These are phyloP conservation scores for Candida wancherniae DNA, from an alignment of 805 yeast genomes.

Conservation along the genomic window DNA sequence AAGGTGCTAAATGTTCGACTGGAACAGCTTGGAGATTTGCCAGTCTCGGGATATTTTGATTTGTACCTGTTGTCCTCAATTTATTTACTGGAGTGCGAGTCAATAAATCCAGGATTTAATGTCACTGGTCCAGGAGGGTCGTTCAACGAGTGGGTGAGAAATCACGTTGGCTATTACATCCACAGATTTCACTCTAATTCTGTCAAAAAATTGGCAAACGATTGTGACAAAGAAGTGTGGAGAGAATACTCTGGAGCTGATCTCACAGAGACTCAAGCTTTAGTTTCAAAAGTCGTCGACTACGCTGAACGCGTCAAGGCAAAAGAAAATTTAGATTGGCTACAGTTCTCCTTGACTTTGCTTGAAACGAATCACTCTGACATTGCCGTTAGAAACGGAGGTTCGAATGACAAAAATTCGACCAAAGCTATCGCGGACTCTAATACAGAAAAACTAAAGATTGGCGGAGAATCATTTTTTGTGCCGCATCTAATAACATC, in stretches of 20 bases:
- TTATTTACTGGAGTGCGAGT: conserved; percentile 80
- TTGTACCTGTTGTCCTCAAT: conserved; percentile 62
- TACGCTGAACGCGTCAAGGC: conserved; percentile 22
- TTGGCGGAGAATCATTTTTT: conserved; percentile 22
- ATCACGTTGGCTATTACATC: conserved; percentile 59
- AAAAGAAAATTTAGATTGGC: conserved; percentile 22
- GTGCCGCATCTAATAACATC: conserved; percentile 27
- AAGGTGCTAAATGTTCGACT: conserved; percentile 74
- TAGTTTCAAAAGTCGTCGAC: conserved; percentile 22
- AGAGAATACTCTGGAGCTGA: conserved; percentile 57
- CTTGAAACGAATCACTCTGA: no score
- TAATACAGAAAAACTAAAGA: conserved; percentile 3
- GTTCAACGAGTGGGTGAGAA: conserved; percentile 60
- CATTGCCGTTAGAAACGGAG: conserved; percentile 15
- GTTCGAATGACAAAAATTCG: background rate
- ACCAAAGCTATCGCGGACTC: background rate
- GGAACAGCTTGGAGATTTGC: conserved; percentile 56
- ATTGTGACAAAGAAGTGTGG: conserved; percentile 74
- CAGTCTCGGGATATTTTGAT: conserved; percentile 58
- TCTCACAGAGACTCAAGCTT: conserved; percentile 24
- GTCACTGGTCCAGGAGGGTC: conserved; percentile 46
- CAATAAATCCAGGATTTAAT: conserved; percentile 63
- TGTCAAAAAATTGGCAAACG: conserved; percentile 40
- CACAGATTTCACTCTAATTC: conserved; percentile 50
- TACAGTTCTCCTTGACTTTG: conserved; percentile 21